Conservation (phyloP, 805 yeast species). For the Candida namnaoensis region DNA sequence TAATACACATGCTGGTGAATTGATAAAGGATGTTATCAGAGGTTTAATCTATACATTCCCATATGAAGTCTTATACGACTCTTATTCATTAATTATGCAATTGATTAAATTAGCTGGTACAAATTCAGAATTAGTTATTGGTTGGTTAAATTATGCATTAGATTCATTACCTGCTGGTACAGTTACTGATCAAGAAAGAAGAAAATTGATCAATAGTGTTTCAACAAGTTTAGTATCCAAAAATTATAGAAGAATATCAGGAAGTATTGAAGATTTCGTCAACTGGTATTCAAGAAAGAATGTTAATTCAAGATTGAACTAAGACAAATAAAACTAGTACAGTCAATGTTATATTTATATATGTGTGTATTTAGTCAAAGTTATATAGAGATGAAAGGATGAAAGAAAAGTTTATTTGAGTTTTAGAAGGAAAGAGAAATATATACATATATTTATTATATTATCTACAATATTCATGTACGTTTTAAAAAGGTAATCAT, state of each 20-base stretch:
- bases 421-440: too few relatives aligned
- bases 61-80: slow-evolving; percentile 60
- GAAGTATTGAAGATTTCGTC: slow-evolving; percentile 67
- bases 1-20: slow-evolving; percentile 39
- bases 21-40: slow-evolving; percentile 43
- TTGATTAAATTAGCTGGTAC: slow-evolving; percentile 42
- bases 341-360: too few relatives aligned
- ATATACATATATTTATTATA: too few relatives aligned
- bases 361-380: too few relatives aligned
- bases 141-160: slow-evolving; percentile 57
- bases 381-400: too few relatives aligned
- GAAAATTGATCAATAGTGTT: slow-evolving; percentile 49
- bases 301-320: slow-evolving; percentile 33
- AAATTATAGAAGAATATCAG: slow-evolving; percentile 67
- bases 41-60: slow-evolving; percentile 72
- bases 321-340: too few relatives aligned
- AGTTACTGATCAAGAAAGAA: slow-evolving; percentile 60
- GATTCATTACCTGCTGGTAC: slow-evolving; percentile 49
- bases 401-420: too few relatives aligned
- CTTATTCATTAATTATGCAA: slow-evolving; percentile 65
- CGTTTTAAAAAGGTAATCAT: too few relatives aligned
- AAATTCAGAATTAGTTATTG: slow-evolving; percentile 26
- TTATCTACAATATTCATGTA: too few relatives aligned
- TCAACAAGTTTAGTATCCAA: slow-evolving; percentile 54
- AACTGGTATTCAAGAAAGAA: slow-evolving; percentile 79